Evolutionary conservation across 306 rosid genomes (phyloP).

Genomic region (Pterocarpus santalinus): DNA sequence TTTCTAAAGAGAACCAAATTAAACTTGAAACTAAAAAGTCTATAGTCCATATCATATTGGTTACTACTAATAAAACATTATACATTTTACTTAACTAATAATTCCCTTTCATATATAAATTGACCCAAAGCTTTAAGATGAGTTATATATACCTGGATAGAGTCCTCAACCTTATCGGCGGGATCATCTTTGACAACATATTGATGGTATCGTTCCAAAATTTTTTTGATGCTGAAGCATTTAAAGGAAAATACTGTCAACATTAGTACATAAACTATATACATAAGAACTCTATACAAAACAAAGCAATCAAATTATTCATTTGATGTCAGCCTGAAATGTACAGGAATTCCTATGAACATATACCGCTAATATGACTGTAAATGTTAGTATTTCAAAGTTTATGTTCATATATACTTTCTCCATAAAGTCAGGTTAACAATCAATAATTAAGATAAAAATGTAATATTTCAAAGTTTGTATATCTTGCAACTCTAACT

Average conservation of each 20-base stretch:
- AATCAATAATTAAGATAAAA: too few relatives aligned
- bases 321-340: too few relatives aligned
- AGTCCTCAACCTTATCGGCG: conserved; percentile 37
- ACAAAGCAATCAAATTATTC: not conserved
- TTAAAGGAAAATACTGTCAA: conserved; percentile 12
- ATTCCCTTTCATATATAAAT: not conserved
- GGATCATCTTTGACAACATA: conserved; percentile 40
- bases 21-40: too few relatives aligned
- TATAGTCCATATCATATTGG: too few relatives aligned
- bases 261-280: not conserved
- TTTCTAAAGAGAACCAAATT: too few relatives aligned
- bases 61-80: not conserved
- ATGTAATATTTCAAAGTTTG: too few relatives aligned
- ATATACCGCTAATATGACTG: too few relatives aligned
- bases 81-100: not conserved
- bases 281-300: not conserved
- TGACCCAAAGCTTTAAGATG: conserved; percentile 15
- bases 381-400: too few relatives aligned
- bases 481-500: too few relatives aligned
- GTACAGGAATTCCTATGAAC: too few relatives aligned
- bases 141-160: conserved; percentile 52
- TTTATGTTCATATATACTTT: too few relatives aligned
- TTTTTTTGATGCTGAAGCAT: conserved; percentile 56
- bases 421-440: too few relatives aligned
- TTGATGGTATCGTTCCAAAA: conserved; percentile 51